phyloP scores from a whole-genome alignment of 2,329 filamentous ascomycete species.

The Aspergillus japonicus region DNA sequence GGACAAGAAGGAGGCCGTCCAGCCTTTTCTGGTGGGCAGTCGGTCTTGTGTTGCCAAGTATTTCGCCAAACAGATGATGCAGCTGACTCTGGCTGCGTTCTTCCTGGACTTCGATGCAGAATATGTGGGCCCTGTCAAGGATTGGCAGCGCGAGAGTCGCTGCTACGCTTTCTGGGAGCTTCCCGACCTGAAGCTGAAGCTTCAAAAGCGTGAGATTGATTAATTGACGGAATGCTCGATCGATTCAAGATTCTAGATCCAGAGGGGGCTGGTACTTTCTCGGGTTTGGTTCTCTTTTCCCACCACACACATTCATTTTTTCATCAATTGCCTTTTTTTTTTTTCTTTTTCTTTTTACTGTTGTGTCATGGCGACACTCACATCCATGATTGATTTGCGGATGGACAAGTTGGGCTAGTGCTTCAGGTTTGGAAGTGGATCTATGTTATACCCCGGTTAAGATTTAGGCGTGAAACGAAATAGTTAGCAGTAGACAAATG shows the following conservation, averaged over 20 bases:
- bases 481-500: constrained; percentile 2
- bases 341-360: background rate
- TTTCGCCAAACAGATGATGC: constrained; percentile 28
- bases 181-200: constrained; percentile 22
- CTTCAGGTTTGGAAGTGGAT: background rate
- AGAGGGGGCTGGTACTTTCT: background rate
- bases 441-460: constrained; percentile 5
- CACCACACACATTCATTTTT: background rate
- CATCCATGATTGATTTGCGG: too few species aligned
- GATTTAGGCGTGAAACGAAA: constrained; percentile 3
- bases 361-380: background rate
- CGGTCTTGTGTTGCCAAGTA: constrained; percentile 28
- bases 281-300: background rate
- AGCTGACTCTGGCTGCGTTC: constrained; percentile 24
- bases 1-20: constrained; percentile 24
- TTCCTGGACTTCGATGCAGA: constrained; percentile 27
- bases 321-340: background rate
- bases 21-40: constrained; percentile 27
- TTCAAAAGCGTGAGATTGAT: constrained; percentile 6
- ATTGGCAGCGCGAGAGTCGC: constrained; percentile 24
- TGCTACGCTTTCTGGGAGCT: constrained; percentile 31
- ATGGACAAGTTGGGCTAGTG: background rate
- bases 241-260: background rate
- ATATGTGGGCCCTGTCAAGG: constrained; percentile 23
- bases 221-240: background rate